These are phyloP conservation scores for Sporothrix schenckii DNA, from an alignment of 2,329 filamentous ascomycete genomes.

Conservation along the genomic window DNA sequence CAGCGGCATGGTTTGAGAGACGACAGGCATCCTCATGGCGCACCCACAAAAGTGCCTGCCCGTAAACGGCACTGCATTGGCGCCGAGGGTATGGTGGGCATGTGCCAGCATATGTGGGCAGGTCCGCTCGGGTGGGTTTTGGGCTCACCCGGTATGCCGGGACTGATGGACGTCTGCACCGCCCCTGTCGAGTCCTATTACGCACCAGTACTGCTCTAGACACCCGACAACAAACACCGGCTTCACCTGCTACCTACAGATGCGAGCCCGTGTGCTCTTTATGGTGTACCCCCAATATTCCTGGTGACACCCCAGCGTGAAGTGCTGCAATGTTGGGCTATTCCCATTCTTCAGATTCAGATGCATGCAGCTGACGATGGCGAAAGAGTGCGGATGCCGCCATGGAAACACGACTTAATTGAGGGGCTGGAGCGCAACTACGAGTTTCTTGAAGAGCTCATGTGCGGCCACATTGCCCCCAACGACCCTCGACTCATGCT, in stretches of 20 bases:
- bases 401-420: neutral
- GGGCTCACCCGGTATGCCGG: no score
- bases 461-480: conserved; percentile 7
- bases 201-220: neutral
- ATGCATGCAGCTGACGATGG: neutral
- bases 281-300: neutral
- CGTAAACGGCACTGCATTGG: neutral
- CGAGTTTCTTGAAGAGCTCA: neutral
- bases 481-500: neutral
- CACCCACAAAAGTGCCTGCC: neutral
- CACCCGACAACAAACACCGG: neutral
- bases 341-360: neutral
- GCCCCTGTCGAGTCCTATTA: neutral
- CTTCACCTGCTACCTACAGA: neutral
- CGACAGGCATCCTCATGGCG: neutral
- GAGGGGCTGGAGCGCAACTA: neutral
- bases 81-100: neutral
- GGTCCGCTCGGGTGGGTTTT: neutral
- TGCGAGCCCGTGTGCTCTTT: neutral
- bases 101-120: neutral
- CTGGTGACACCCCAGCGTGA: neutral
- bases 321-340: neutral
- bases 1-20: neutral
- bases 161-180: no score
- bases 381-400: neutral